A percentile compares a stretch with the other conserved stretches of the same genome.
phyloP scores from a whole-genome alignment of 805 yeast species.

The Metschnikowia sp. region DNA sequence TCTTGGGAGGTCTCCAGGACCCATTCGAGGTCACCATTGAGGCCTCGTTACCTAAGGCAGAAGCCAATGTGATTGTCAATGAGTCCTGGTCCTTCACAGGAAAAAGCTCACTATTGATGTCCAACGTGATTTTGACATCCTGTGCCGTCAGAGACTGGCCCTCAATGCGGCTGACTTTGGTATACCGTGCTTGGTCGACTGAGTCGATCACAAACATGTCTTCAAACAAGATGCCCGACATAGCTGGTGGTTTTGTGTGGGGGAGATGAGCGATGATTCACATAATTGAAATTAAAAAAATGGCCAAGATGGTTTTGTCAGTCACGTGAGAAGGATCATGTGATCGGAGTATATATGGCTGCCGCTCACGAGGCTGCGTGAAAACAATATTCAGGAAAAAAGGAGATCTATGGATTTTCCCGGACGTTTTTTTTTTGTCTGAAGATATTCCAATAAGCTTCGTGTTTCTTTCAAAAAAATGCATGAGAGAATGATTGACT shows the following conservation, averaged over 20 bases:
- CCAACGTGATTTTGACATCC: constrained; percentile 80
- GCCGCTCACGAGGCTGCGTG: too few species aligned
- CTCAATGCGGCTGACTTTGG: constrained; percentile 84
- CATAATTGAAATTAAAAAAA: too few species aligned
- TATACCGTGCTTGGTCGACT: constrained; percentile 85
- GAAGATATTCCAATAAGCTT: too few species aligned
- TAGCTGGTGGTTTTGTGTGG: constrained; percentile 12
- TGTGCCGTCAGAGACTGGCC: constrained; percentile 81
- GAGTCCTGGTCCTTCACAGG: constrained; percentile 77
- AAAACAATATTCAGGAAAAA: too few species aligned
- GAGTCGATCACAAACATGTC: constrained; percentile 85
- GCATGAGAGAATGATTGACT: too few species aligned
- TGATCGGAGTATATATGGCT: too few species aligned
- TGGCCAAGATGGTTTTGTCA: too few species aligned
- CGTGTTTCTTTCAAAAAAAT: too few species aligned
- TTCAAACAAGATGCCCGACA: constrained; percentile 76
- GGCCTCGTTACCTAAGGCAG: constrained; percentile 55
- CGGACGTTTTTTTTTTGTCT: too few species aligned
- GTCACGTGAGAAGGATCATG: too few species aligned
- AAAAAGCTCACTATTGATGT: constrained; percentile 86
- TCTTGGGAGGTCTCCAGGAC: constrained; percentile 81
- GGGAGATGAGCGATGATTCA: too few species aligned
- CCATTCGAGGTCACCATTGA: constrained; percentile 49
- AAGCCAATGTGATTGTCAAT: constrained; percentile 81
- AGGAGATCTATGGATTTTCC: too few species aligned